A percentile compares a stretch with the other conserved stretches of the same genome.
Evolutionary conservation across 1,139 yeast genomes (phyloP).

Genomic region (Sugiyamaella pinicola): DNA sequence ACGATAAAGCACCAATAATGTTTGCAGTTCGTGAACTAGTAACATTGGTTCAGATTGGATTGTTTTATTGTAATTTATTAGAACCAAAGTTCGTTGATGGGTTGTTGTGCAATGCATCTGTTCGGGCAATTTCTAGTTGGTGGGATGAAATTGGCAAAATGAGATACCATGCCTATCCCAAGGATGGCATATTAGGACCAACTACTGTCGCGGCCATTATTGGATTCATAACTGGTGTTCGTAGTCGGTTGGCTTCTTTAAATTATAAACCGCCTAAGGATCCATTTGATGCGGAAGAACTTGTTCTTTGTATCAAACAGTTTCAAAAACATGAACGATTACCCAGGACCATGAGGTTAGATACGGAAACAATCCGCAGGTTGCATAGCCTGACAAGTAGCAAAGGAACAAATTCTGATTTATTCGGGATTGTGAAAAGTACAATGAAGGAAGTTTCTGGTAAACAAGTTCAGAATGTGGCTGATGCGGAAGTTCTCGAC

Average conservation of each 20-base stretch:
- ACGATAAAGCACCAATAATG: constrained; percentile 53
- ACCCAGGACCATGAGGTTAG: constrained; percentile 60
- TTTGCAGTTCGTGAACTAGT: constrained; percentile 79
- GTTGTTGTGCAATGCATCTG: constrained; percentile 73
- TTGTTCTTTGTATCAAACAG: constrained; percentile 57
- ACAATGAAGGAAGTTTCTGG: constrained; percentile 71
- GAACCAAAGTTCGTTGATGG: constrained; percentile 81
- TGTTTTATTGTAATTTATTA: constrained; percentile 75
- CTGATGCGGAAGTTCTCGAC: constrained; percentile 55
- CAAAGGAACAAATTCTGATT: constrained; percentile 51
- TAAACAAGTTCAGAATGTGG: constrained; percentile 46
- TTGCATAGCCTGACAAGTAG: constrained; percentile 59
- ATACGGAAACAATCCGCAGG: constrained; percentile 62
- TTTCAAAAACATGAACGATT: constrained; percentile 72
- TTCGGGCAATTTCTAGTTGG: constrained; percentile 73
- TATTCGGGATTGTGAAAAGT: constrained; percentile 67
- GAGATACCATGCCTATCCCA: constrained; percentile 56
- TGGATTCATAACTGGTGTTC: constrained; percentile 68
- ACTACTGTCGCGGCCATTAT: constrained; percentile 66
- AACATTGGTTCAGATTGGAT: constrained; percentile 68
- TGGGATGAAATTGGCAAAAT: constrained; percentile 76
- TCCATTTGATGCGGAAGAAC: constrained; percentile 75
- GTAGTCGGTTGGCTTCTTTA: constrained; percentile 61
- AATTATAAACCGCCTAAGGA: constrained; percentile 80
- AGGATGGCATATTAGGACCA: constrained; percentile 61